Evolutionary conservation across 495 filamentous ascomycete genomes (phyloP), one percentile per base, ranked within the genome.

Genomic region (Penicillium soppii): DNA sequence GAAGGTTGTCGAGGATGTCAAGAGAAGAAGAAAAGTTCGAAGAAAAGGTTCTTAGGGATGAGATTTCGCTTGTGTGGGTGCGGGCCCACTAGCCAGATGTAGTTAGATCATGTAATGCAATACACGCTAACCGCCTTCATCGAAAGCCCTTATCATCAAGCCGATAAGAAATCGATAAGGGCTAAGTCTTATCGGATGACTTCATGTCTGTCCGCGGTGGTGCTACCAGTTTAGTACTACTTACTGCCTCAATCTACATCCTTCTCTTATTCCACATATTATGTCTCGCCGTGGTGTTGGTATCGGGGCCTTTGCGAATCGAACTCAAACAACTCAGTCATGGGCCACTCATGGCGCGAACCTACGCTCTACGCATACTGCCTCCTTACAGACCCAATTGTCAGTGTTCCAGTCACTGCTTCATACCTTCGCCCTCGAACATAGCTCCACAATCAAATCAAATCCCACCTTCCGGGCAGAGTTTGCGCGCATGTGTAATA

Each of bases 401-500:
- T 84, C 90, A 52, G 91, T 97, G 59, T 98, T 98, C 79, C 92
- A 95, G 56, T 89, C 89, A 1, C 76, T 95, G 2, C 84, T 98
- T 7, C 90, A 96, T 66, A 89, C 90, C 62, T 98, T 97, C 69
- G 89, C 91, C n/a, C 76, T 89, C 50, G 94, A 91, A 37, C 94
- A 98, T 72, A 89, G 85, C 52, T 91, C 91, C 63, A 92, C 91
- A 61, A 98, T 98, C 56, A 90, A 91, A 53, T 95, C 91, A 3
- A 91, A 96, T 67, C 94, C 95, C 9, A 84, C 82, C 1, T 98
- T 98, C 70, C 90, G 95, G 23, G 90, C 91, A 13, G 92, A 97
- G 73, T 98, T 98, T 65, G 94, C 94, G 5, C 89, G 92, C 57
- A 97, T 98, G 95, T 98, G 94, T 72, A 84, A 90, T 59, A 89